These are phyloP conservation scores for Lentinula lateritia DNA, from an alignment of 768 basidiomycete species.

Conservation along the genomic window DNA sequence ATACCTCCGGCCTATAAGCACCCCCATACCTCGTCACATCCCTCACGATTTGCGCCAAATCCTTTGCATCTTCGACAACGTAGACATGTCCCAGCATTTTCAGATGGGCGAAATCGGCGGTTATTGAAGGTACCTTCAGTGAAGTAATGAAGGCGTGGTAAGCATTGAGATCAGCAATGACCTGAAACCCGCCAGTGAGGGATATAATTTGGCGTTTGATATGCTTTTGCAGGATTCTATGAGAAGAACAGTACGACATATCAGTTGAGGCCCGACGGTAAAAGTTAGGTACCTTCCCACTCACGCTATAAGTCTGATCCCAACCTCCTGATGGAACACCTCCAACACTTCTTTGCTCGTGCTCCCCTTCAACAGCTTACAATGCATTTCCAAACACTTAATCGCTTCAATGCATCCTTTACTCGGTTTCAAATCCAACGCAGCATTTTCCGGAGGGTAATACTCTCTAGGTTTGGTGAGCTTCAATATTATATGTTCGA, in stretches of 20 bases:
- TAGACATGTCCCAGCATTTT: constrained; percentile 98
- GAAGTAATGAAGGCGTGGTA: constrained; percentile 88
- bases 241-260: neutral
- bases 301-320: constrained; percentile 79
- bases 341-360: constrained; percentile 95
- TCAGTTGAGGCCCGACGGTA: neutral
- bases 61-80: constrained; percentile 93
- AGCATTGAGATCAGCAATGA: constrained; percentile 93
- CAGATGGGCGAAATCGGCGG: constrained; percentile 85
- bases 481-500: constrained; percentile 87
- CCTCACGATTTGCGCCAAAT: constrained; percentile 91
- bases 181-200: constrained; percentile 87
- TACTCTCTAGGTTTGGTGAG: constrained; percentile 84
- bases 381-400: constrained; percentile 84
- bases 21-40: constrained; percentile 96
- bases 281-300: constrained; percentile 18
- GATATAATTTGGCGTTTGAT: constrained; percentile 98
- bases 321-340: constrained; percentile 97
- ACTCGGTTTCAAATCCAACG: constrained; percentile 81
- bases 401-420: constrained; percentile 88
- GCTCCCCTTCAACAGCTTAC: constrained; percentile 85
- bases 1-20: constrained; percentile 87
- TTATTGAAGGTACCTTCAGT: constrained; percentile 79
- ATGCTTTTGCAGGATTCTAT: constrained; percentile 90
- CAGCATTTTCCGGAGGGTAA: constrained; percentile 77